Percentiles rank a stretch among this genome's conserved stretches.
These are phyloP conservation scores for Uromyces viciae-fabae DNA, from an alignment of 1,284 basidiomycete species.

Conservation along the genomic window DNA sequence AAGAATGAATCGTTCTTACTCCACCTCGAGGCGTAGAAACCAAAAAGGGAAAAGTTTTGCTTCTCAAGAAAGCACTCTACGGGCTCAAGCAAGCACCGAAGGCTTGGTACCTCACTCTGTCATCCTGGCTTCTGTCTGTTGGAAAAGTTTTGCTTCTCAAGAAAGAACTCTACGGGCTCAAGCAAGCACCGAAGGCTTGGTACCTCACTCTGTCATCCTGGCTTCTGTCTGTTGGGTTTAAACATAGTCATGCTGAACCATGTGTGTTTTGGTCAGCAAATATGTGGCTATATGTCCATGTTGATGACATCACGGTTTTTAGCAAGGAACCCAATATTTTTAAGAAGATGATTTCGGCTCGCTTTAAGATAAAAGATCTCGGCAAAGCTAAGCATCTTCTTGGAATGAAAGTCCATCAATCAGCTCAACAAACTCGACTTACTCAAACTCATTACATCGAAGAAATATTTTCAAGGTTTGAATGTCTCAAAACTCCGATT, in stretches of 20 bases:
- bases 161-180: conserved; percentile 7
- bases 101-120: too few species aligned
- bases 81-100: too few species aligned
- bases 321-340: neutral
- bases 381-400: too few species aligned
- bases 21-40: too few species aligned
- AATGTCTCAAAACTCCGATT: too few species aligned
- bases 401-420: too few species aligned
- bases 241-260: neutral
- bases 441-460: neutral
- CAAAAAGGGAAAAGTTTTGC: too few species aligned
- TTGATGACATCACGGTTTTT: too few species aligned
- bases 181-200: too few species aligned
- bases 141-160: neutral
- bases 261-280: neutral
- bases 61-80: too few species aligned
- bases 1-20: too few species aligned
- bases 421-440: neutral
- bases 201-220: neutral
- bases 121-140: neutral
- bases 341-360: neutral
- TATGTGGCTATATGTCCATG: neutral
- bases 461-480: too few species aligned
- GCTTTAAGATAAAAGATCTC: neutral
- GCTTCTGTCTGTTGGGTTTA: neutral